Percentiles rank a stretch among this genome's conserved stretches.
Evolutionary conservation across 1,284 basidiomycete species (phyloP).

Genomic region (Cutaneotrichosporon arboriforme): DNA sequence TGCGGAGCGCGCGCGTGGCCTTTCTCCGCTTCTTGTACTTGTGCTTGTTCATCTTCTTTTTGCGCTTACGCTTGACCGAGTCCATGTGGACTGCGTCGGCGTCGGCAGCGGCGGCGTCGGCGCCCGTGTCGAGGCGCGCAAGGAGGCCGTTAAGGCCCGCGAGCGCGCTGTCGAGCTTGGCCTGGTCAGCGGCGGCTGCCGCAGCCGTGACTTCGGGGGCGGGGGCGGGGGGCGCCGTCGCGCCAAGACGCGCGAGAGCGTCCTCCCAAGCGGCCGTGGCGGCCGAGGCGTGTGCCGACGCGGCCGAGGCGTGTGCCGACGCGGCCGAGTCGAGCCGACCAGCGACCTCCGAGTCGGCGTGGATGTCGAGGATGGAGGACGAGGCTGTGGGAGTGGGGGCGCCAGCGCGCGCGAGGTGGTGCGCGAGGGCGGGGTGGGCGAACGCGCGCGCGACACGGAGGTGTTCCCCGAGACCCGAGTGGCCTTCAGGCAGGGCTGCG

Average conservation of each 20-base stretch:
- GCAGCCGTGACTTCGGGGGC: neutral
- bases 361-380: conserved; percentile 10
- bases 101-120: conserved; percentile 1
- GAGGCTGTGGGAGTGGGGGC: neutral
- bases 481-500: conserved; percentile 1
- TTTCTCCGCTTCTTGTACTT: conserved; percentile 63
- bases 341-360: conserved; percentile 13
- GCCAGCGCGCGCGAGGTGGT: conserved; percentile 8
- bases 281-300: neutral
- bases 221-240: neutral
- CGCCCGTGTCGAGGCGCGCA: conserved; percentile 11
- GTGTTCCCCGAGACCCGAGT: conserved; percentile 14
- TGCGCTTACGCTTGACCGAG: conserved; percentile 40
- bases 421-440: conserved; percentile 15
- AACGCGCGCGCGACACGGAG: conserved; percentile 14
- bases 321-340: conserved; percentile 8
- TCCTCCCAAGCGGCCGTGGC: conserved; percentile 11
- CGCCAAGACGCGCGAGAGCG: conserved; percentile 6
- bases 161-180: conserved; percentile 13
- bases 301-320: conserved; percentile 6
- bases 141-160: conserved; percentile 17
- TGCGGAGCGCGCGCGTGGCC: conserved; percentile 36
- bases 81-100: conserved; percentile 25
- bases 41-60: conserved; percentile 44
- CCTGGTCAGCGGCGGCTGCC: conserved; percentile 4